phyloP scores from a whole-genome alignment of 495 filamentous ascomycete species.

The Neurospora tetrasperma region DNA sequence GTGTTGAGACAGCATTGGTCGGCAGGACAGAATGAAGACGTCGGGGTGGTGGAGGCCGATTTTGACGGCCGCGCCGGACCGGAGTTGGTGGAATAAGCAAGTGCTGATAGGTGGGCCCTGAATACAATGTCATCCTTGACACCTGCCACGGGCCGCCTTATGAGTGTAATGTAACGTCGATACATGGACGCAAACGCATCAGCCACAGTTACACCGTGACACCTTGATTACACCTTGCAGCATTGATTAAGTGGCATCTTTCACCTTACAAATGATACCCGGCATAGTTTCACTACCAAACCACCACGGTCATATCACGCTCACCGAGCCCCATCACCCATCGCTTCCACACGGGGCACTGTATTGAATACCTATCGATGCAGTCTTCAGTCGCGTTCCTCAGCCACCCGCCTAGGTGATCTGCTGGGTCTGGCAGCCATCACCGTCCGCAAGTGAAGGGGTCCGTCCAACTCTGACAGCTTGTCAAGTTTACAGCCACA shows the following conservation, averaged over 20 bases:
- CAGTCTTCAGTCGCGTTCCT: neutral
- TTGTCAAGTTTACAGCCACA: neutral
- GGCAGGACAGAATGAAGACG: neutral
- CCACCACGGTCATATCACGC: neutral
- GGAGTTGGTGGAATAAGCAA: neutral
- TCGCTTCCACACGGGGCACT: neutral
- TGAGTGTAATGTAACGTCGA: neutral
- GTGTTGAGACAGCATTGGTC: neutral
- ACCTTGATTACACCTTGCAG: neutral
- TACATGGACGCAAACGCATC: neutral
- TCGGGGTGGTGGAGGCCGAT: neutral
- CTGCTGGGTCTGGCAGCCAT: neutral
- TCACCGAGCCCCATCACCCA: neutral
- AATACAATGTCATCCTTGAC: neutral
- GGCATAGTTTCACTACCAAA: neutral
- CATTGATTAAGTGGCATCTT: neutral
- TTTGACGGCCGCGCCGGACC: neutral
- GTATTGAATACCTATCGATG: neutral
- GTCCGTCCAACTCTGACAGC: neutral
- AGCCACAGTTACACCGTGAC: neutral
- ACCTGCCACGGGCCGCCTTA: neutral
- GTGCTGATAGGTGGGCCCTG: neutral
- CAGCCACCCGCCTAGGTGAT: neutral
- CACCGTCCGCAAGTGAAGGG: neutral
- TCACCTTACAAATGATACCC: neutral